A percentile compares a stretch with the other conserved stretches of the same genome.
Conservation (phyloP, 495 filamentous ascomycete genomes). For the Alectoria sarmentosa region DNA sequence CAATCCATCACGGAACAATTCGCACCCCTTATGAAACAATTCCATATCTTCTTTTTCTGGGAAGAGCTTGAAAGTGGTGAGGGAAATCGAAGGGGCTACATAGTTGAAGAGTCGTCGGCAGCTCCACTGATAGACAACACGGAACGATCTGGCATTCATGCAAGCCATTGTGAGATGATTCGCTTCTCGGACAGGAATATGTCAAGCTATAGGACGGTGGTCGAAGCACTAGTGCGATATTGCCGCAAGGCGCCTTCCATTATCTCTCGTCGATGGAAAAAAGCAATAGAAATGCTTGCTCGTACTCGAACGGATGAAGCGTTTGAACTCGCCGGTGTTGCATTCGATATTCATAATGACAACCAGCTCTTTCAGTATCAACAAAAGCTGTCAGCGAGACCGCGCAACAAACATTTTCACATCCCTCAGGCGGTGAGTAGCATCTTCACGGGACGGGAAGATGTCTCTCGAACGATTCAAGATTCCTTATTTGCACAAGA, state of each 20-base stretch:
- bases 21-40: slow-evolving; percentile 32
- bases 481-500: slow-evolving; percentile 2
- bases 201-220: slow-evolving; percentile 24
- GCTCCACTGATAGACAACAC: slow-evolving; percentile 34
- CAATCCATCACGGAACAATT: slow-evolving; percentile 35
- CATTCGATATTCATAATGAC: slow-evolving; percentile 20
- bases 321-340: slow-evolving; percentile 11
- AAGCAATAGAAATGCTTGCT: slow-evolving; percentile 13
- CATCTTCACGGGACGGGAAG: slow-evolving; percentile 31
- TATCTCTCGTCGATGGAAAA: slow-evolving; percentile 18
- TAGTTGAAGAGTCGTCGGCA: slow-evolving; percentile 33
- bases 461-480: slow-evolving; percentile 6
- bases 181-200: slow-evolving; percentile 18
- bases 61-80: slow-evolving; percentile 27
- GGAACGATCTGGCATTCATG: slow-evolving; percentile 30
- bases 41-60: slow-evolving; percentile 36
- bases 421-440: slow-evolving; percentile 31
- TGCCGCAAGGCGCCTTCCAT: slow-evolving; percentile 20
- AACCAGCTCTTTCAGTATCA: slow-evolving; percentile 13
- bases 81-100: slow-evolving; percentile 27
- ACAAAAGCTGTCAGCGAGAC: slow-evolving; percentile 13
- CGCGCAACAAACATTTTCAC: slow-evolving; percentile 28
- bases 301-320: slow-evolving; percentile 17
- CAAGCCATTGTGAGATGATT: slow-evolving; percentile 27
- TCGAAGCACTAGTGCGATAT: slow-evolving; percentile 23